Evolutionary conservation across 2,329 filamentous ascomycete species (phyloP), one percentile per base, ranked within the genome.

Genomic region (Fusarium sp.): DNA sequence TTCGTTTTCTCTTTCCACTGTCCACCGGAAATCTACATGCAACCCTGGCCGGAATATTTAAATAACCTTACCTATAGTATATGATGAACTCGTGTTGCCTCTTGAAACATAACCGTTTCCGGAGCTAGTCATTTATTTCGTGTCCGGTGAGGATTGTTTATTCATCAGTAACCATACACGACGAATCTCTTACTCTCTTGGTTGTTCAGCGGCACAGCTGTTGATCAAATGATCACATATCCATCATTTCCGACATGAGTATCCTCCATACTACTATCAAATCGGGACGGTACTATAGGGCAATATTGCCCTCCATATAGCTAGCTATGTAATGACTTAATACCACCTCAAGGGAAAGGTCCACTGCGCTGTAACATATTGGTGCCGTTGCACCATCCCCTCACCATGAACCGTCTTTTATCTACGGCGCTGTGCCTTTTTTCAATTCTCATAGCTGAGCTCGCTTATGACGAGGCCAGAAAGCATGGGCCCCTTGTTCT

Each of bases 61-160:
- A 33, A 61, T 61, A 67, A 68, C 64, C 64, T 63, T 56, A 68
- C 62, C 55, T 67, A 67, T 63, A 55, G 20, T 44, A 61, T 30
- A 32, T 67, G 20, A n/a, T 45, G 53, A 45, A 49, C 35, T 35
- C 49, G 27, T 33, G 46, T 50, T 57, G 11, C 35, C 32, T 18
- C 55, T 70, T 64, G 65, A 73, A 72, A 72, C 69, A 67, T 48
- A 45, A 60, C 63, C 27, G 38, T 35, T 44, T 48, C 44, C 26
- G 30, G 56, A 32, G 38, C 49, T 63, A 55, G 64, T 56, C 35
- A 20, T 57, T 58, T 40, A 56, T 57, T 40, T 60, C 45, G 41
- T 37, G 54, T 73, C 44, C 46, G 38, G 56, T 33, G 44, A 48
- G 44, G 56, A 20, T 50, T 41, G 32, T 56, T 57, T 50, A 52